Percentiles rank a stretch among this genome's conserved stretches.
phyloP scores from a whole-genome alignment of 805 yeast species.

The Soucietia sequanensis region DNA sequence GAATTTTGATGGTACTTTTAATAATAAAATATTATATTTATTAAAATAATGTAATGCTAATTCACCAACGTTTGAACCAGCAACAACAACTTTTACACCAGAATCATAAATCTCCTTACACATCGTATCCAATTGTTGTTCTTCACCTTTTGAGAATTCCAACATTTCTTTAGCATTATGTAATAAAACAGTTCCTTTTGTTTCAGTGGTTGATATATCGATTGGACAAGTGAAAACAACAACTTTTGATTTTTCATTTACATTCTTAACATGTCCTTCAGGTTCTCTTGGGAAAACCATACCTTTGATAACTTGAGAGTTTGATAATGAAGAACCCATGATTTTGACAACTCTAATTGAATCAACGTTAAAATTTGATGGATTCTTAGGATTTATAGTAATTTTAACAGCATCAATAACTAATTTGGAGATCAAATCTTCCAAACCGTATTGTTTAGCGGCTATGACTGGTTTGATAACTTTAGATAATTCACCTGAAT shows the following conservation, averaged over 20 bases:
- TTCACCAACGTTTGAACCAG: constrained; percentile 94
- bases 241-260: constrained; percentile 66
- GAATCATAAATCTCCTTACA: constrained; percentile 79
- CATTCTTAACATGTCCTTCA: constrained; percentile 81
- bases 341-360: constrained; percentile 93
- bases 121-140: constrained; percentile 82
- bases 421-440: constrained; percentile 69
- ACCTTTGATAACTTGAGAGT: constrained; percentile 84
- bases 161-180: constrained; percentile 97
- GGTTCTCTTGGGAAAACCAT: constrained; percentile 98
- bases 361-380: constrained; percentile 79
- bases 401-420: constrained; percentile 83
- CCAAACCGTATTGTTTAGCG: constrained; percentile 90
- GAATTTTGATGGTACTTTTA: constrained; percentile 90
- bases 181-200: constrained; percentile 93
- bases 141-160: constrained; percentile 95
- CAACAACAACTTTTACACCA: constrained; percentile 85
- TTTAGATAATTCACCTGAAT: constrained; percentile 58
- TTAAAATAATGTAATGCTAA: constrained; percentile 90
- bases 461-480: constrained; percentile 85
- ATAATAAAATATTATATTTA: constrained; percentile 78
- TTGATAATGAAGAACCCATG: constrained; percentile 81
- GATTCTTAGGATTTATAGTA: constrained; percentile 66
- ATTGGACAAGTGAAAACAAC: constrained; percentile 93
- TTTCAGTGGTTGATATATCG: constrained; percentile 95